phyloP scores from a whole-genome alignment of 805 yeast genomes.

The Candida caryicola region DNA sequence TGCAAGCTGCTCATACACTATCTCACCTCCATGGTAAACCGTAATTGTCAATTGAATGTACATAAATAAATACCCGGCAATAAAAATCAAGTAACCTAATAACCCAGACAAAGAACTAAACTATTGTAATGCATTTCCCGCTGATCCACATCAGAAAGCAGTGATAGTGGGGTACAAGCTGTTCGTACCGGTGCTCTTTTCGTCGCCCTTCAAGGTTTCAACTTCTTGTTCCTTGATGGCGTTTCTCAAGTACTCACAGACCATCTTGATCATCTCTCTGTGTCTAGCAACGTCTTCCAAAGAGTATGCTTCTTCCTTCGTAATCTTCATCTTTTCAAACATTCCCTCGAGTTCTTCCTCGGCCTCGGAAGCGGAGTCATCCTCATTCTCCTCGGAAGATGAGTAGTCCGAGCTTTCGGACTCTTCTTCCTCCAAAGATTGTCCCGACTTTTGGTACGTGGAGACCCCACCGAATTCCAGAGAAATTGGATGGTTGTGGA shows the following conservation, averaged over 20 bases:
- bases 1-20: not conserved
- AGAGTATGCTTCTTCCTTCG: constrained; percentile 15
- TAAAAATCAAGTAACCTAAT: too few species aligned
- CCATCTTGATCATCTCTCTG: constrained; percentile 33
- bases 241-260: constrained; percentile 29
- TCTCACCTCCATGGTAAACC: constrained; percentile 1
- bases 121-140: too few species aligned
- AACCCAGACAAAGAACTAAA: too few species aligned
- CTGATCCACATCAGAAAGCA: constrained; percentile 33
- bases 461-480: constrained; percentile 24
- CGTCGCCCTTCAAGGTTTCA: constrained; percentile 4
- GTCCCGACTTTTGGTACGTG: constrained; percentile 34
- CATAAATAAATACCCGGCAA: constrained; percentile 3
- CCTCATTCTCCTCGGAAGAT: constrained; percentile 2
- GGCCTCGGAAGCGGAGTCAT: constrained; percentile 7
- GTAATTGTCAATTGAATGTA: constrained; percentile 3
- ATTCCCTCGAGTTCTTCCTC: constrained; percentile 12
- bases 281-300: constrained; percentile 32
- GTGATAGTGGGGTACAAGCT: constrained; percentile 40
- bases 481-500: constrained; percentile 5
- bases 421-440: constrained; percentile 11
- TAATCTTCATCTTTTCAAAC: constrained; percentile 14
- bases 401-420: constrained; percentile 1
- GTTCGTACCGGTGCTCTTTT: constrained; percentile 7
- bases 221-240: constrained; percentile 12